Conservation (phyloP, 371 early-diverging fungal genomes). For the Fennellomyces sp. region DNA sequence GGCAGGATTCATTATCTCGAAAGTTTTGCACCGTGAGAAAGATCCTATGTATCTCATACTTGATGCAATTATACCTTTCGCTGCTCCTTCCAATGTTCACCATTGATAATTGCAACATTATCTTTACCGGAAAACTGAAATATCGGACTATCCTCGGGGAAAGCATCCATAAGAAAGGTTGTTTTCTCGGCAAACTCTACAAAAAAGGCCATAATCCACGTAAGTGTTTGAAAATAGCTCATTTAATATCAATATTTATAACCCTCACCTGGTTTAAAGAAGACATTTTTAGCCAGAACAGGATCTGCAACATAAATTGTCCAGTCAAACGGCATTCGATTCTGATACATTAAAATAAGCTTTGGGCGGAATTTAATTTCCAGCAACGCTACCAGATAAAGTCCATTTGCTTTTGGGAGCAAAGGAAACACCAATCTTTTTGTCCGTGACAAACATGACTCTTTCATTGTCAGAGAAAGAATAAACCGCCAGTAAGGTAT, state of each 20-base stretch:
- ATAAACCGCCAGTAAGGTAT: constrained; percentile 1
- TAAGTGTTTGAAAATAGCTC: not conserved
- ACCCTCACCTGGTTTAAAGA: constrained; percentile 44
- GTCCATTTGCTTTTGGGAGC: constrained; percentile 8
- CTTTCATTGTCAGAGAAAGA: not conserved
- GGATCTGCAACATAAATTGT: constrained; percentile 33
- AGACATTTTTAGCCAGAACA: constrained; percentile 19
- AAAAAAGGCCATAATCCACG: constrained; percentile 16
- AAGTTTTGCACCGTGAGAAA: too few species aligned
- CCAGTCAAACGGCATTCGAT: constrained; percentile 29
- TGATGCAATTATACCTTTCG: constrained; percentile 24
- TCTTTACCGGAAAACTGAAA: constrained; percentile 26
- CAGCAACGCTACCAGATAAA: constrained; percentile 9
- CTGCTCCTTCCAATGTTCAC: constrained; percentile 38
- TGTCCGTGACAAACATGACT: constrained; percentile 3
- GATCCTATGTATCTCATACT: not conserved
- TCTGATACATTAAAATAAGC: constrained; percentile 10
- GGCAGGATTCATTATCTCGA: constrained; percentile 40
- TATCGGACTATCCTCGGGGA: constrained; percentile 12
- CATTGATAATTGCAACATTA: constrained; percentile 34
- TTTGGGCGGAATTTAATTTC: not conserved
- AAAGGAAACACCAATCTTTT: constrained; percentile 9
- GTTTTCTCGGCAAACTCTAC: not conserved
- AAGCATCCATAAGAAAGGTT: not conserved
- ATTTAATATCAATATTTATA: too few species aligned